Base-by-base conservation (phyloP, 2,329 filamentous ascomycete genomes). In the Epichloe baconii region DNA sequence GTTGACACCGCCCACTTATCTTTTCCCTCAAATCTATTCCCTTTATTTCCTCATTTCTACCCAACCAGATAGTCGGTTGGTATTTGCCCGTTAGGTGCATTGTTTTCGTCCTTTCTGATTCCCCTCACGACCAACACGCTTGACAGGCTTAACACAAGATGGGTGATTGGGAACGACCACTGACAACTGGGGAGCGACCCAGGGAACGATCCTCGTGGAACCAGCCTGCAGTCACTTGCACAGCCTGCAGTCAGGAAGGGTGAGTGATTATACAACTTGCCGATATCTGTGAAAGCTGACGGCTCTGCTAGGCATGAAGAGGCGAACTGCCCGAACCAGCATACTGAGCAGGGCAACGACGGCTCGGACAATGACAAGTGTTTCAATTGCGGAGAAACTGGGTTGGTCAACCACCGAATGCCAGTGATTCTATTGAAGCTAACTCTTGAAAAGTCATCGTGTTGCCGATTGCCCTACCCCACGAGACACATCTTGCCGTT, bases 381-480 rank as follows among this genome's bases (percentile, higher is more conserved):
- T 53, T 68, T 68, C 51, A 61, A 62, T 26, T 70, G 68, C 42
- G 65, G 65, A n/a, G 61, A 70, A 49, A 42, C 58, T 44, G 65
- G 67, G 67, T 69, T 57, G 50, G 60, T 44, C 35, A 5, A 31
- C 14, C 15, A 11, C 14, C 26, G 8, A 31, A 43, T 11, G 47
- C 19, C 31, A 34, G 3, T 5, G 5, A 15, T 10, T 11, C n/a
- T 41, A 11, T 11, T 37, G 2, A 34, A 26, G 31, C 55, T 61
- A 15, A 59, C 45, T 7, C 3, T 14, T 7, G 44, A 36, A 44
- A 44, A 64, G 65, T 5, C 65, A 65, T 52, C 60, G 57, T 12
- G 63, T 61, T 44, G 63, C 62, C 1, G 68, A 71, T 3, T 71
- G 68, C 31, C 62, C 68, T 4, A 64, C 60, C 40, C 57, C 64